Evolutionary conservation across 139 green algal genomes (phyloP), one percentile per base, ranked within the genome.

Genomic region (Chlamydomonas asymmetrica): DNA sequence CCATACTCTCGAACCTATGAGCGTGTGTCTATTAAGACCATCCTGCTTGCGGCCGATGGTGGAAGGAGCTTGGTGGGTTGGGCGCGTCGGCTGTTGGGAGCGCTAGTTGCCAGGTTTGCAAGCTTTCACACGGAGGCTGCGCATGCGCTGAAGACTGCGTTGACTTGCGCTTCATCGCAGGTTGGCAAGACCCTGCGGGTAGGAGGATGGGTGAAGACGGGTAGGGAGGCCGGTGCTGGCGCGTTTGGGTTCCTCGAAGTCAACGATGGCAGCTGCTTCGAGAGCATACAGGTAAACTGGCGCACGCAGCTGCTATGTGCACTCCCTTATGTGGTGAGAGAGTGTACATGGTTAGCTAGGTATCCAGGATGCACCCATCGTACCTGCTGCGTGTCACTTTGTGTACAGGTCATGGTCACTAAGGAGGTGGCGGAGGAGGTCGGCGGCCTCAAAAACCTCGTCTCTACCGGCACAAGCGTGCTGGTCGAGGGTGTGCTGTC

Each of bases 181-280:
- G 83, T 94, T 45, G 94, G 90, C 13, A 75, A 78, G 29, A 97
- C 86, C 0, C 59, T 98, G 16, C 70, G 85, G 1, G 83, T 99
- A 20, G 96, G 94, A 49, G 97, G 97, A n/a, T 99, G 97, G 97
- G 93, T 99, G 18, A 98, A 98, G 85, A 99, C 94, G 0, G 97
- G 97, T 2, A 82, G 97, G 31, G 94, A 96, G 75, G 89, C 91
- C 32, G 96, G 96, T 16, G 94, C 88, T 35, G 96, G 95, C 29
- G 85, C 90, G 4, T 98, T 97, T 84, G 92, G 89, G 25, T 99
- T 99, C 76, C 73, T 99, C n/a, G 94, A 99, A 71, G 73, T 99
- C 80, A 98, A 98, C 80, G 97, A 99, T 82, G 97, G 97, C 79
- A 93, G 86, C 65, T 89, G 80, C 63, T 93, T 97, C 63, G 80